phyloP scores from a whole-genome alignment of 345 rosid species.

The Mercurialis annua region DNA sequence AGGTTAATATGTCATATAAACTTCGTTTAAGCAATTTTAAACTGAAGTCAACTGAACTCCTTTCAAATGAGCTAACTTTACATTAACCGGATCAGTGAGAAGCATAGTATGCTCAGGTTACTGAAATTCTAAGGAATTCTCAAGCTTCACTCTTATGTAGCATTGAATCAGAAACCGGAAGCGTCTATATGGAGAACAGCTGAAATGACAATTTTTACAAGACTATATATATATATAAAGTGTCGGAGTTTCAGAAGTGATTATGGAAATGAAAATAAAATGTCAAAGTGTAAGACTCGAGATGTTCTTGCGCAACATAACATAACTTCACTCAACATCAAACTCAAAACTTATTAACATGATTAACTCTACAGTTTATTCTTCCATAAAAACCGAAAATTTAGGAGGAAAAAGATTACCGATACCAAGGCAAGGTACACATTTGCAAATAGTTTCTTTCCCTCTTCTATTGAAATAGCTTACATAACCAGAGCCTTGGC shows the following conservation, averaged over 20 bases:
- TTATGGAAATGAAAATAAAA: no score
- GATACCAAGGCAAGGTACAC: conserved; percentile 82
- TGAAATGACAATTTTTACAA: no score
- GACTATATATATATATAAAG: no score
- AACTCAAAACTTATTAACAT: no score
- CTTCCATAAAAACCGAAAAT: neutral
- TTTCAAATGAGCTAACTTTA: neutral
- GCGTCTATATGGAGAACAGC: no score
- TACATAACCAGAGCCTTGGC: conserved; percentile 84
- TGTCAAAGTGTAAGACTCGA: no score
- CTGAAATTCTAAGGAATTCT: neutral
- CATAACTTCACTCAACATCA: no score
- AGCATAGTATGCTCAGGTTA: neutral
- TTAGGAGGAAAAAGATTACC: conserved; percentile 41
- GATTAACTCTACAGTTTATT: neutral
- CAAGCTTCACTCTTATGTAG: no score
- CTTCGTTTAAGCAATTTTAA: neutral
- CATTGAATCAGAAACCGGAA: no score
- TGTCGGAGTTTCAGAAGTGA: no score
- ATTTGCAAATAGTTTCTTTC: conserved; percentile 78
- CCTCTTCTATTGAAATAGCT: conserved; percentile 86
- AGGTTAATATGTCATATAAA: neutral
- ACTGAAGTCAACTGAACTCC: neutral
- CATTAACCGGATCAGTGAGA: neutral
- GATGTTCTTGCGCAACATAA: no score